Base-by-base conservation (phyloP, 306 rosid genomes). In the Cucurbita moschata region DNA sequence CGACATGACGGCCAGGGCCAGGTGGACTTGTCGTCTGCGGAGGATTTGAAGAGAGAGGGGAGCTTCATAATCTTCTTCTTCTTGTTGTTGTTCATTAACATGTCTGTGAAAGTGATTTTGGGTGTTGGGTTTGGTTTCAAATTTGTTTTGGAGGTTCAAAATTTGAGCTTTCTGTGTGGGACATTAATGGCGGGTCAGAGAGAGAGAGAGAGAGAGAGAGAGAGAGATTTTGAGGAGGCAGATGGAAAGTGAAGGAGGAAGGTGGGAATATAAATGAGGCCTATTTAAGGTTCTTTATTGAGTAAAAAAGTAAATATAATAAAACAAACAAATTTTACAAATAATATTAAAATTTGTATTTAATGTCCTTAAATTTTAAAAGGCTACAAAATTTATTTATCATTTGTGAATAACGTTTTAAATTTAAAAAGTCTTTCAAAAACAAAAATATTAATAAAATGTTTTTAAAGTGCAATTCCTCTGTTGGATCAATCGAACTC, bases 1-100 rank as follows among this genome's bases (percentile, higher is more conserved):
- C 86, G 72, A 65, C 96, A 89, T 44, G 90, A 85, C 5, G 88
- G 95, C 92, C 89, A 94, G 6, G 87, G 79, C 91, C 94, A 94
- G 16, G 83, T 8, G 14, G 83, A 68, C 68, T 77, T 75, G 52
- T 52, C 44, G 54, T 80, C 53, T 43, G 18, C 21, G 16, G 13
- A 62, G 49, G 18, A 78, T 64, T 86, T 89, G 77, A 82, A 82
- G 65, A 83, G 77, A 75, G 85, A 83, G 47, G 89, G 85, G 0
- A 89, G 87, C 88, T 87, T 94, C 96, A 86, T 84, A 70, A 80
- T 80, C 85, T 85, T 82, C 71, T 40, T 64, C 71, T 64, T 64
- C 37, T 64, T 64, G 23, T 21, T 21, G 14, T 39, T 52, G 57
- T 53, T 64, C 16, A 11, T 40, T 18, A 64, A 40, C 71, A 64